Percentiles rank a stretch among this genome's conserved stretches.
Conservation (phyloP, 129 eudicot genomes). For the Chrysanthemum makinoi region DNA sequence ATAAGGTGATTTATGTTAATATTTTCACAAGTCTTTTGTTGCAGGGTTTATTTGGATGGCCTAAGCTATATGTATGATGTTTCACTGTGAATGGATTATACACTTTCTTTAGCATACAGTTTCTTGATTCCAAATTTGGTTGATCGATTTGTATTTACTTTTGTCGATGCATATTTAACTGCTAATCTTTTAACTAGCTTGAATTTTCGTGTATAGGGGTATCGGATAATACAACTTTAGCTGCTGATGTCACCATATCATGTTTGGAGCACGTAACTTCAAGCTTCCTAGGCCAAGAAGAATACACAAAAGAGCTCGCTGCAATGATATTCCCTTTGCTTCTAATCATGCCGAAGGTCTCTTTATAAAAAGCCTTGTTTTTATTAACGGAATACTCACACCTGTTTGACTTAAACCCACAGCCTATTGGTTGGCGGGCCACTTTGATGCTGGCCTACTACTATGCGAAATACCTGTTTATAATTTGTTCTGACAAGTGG, state of each 20-base stretch:
- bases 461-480: neutral
- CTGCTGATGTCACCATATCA: constrained; percentile 45
- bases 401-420: too few species aligned
- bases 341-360: constrained; percentile 70
- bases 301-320: constrained; percentile 47
- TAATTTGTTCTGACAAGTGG: constrained; percentile 3
- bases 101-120: neutral
- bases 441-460: too few species aligned
- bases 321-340: constrained; percentile 59
- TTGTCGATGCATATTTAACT: constrained; percentile 2
- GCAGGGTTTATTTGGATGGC: neutral
- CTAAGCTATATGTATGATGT: constrained; percentile 4
- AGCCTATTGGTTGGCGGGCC: too few species aligned
- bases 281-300: constrained; percentile 42
- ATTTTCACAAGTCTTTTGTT: neutral
- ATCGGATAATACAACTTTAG: constrained; percentile 38
- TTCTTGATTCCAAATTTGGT: neutral
- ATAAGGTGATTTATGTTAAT: neutral
- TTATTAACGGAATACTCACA: too few species aligned
- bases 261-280: constrained; percentile 56
- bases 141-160: neutral
- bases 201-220: constrained; percentile 41
- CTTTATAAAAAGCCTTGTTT: neutral
- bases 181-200: constrained; percentile 16
- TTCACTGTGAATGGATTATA: neutral